Conservation (phyloP, 2,329 filamentous ascomycete genomes). For the Fusarium miscanthi region DNA sequence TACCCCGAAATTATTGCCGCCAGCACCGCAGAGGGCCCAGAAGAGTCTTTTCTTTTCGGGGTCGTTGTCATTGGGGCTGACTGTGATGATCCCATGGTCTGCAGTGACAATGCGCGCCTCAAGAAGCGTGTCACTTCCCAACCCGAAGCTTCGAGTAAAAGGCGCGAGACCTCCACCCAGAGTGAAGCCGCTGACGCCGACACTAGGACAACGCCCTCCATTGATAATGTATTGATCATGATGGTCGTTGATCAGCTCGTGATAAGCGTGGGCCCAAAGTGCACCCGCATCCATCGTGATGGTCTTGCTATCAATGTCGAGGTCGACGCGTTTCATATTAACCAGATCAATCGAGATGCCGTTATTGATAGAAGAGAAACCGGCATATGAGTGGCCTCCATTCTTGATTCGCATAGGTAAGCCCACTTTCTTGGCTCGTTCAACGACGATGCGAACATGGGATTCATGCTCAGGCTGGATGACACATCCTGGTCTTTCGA, state of each 20-base stretch:
- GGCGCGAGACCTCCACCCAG: constrained; percentile 51
- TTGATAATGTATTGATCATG: constrained; percentile 43
- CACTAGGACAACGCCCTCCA: constrained; percentile 50
- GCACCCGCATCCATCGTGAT: constrained; percentile 45
- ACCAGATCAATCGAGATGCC: constrained; percentile 48
- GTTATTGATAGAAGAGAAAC: constrained; percentile 44
- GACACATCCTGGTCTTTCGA: constrained; percentile 23
- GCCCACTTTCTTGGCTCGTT: background rate
- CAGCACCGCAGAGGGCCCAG: constrained; percentile 55
- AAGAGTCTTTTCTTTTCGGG: constrained; percentile 45
- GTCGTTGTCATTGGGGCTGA: rapidly evolving
- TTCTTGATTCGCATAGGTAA: constrained; percentile 45
- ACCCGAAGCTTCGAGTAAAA: constrained; percentile 46
- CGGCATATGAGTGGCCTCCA: constrained; percentile 48
- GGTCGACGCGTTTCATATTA: constrained; percentile 44
- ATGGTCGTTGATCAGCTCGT: constrained; percentile 40
- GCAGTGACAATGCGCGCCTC: constrained; percentile 12
- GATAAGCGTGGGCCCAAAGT: constrained; percentile 50
- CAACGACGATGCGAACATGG: constrained; percentile 9
- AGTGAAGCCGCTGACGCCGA: constrained; percentile 54
- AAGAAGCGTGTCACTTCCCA: constrained; percentile 20
- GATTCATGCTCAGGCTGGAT: constrained; percentile 22
- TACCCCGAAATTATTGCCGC: constrained; percentile 56
- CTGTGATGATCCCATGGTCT: background rate
- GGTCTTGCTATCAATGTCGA: constrained; percentile 32